A percentile compares a stretch with the other conserved stretches of the same genome.
Evolutionary conservation across 768 basidiomycete genomes (phyloP).

Genomic region (Boletus barrowsii): DNA sequence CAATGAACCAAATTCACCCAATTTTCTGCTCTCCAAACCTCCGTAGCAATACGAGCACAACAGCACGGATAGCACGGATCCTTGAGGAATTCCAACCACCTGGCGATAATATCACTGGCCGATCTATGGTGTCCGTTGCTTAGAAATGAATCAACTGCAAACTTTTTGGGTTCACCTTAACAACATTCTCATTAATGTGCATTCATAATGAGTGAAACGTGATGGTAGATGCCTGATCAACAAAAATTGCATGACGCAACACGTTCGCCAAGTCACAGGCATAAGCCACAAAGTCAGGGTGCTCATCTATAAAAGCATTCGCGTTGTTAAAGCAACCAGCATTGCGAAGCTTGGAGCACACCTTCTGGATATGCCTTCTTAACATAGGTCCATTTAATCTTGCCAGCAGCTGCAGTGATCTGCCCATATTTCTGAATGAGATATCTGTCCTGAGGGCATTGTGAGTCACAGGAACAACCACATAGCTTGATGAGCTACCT

Average conservation of each 20-base stretch:
- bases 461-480: neutral
- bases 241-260: conserved; percentile 75
- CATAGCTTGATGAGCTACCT: conserved; percentile 26
- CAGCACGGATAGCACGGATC: conserved; percentile 89
- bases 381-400: conserved; percentile 52
- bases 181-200: conserved; percentile 91
- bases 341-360: conserved; percentile 21
- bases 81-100: conserved; percentile 92
- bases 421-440: conserved; percentile 69
- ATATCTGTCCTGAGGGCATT: conserved; percentile 57
- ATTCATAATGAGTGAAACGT: conserved; percentile 35
- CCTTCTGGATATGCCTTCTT: conserved; percentile 69
- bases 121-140: conserved; percentile 48
- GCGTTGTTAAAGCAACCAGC: neutral
- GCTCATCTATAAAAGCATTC: conserved; percentile 53
- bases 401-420: conserved; percentile 53
- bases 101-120: conserved; percentile 78
- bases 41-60: conserved; percentile 95
- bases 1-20: conserved; percentile 42
- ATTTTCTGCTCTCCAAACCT: conserved; percentile 67
- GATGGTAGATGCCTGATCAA: conserved; percentile 62
- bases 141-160: neutral
- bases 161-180: conserved; percentile 56
- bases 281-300: conserved; percentile 67
- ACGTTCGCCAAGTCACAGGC: conserved; percentile 64